Base-by-base conservation (phyloP, 2,329 filamentous ascomycete genomes). In the Dothiorella sarmentorum region DNA sequence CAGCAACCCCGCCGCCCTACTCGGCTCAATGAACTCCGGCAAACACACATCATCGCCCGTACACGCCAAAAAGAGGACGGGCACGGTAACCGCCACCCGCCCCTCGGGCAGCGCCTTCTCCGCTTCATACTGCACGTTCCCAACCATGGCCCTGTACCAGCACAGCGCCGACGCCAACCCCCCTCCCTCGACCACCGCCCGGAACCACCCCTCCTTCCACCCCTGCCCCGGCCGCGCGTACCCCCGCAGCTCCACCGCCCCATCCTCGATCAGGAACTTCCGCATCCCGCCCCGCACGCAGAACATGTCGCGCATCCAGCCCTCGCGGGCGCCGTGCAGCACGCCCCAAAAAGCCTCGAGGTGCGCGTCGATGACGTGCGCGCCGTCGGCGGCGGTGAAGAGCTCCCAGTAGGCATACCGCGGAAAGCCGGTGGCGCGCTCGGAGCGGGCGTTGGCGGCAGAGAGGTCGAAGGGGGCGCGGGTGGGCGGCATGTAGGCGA, bases 391-490 rank as follows among this genome's bases (percentile, higher is more conserved):
- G 0, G 73, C 67, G 0, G 68, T 69, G 63, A 80, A 76, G 27
- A 81, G 71, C 52, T 77, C 64, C 77, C 78, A 81, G 68, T 82
- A 82, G 27, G 70, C 67, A 40, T 69, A 73, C 1, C 67, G 27
- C 2, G 71, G 67, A 43, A 71, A 70, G 10, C 79, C 79, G 22
- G 75, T 70, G 0, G 49, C 35, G 57, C 72, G 60, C 37, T 71
- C 63, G 0, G 69, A 71, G 9, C 64, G 7, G 6, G 63, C 63
- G 59, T 76, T 76, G 1, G 66, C 58, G 3, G 59, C 60, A 3
- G 74, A 71, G 3, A 78, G 68, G 57, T 78, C 66, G 57, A 78
- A 78, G 0, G 61, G 61, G 10, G 67, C 58, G 2, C 60, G 58
- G 0, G 61, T 59, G 1, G 77, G 77, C 1, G 71, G 66, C 9